A percentile compares a stretch with the other conserved stretches of the same genome.
phyloP scores from a whole-genome alignment of 371 early-diverging fungal genomes.

The Rhizopus sp. region DNA sequence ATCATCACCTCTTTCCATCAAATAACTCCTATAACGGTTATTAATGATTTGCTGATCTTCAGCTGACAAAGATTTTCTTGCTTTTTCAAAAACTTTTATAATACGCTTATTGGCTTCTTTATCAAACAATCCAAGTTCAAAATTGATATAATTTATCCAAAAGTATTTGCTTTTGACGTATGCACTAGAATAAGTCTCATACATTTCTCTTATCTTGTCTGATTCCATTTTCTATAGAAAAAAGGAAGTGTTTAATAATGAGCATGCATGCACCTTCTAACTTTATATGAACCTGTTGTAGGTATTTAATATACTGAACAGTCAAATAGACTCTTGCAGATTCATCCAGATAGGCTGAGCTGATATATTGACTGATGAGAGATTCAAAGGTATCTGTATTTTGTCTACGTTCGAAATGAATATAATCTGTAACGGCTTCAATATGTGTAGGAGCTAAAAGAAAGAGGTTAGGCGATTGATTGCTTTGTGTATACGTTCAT shows the following conservation, averaged over 20 bases:
- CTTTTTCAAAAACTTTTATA: conserved; percentile 45
- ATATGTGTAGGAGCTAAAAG: conserved; percentile 57
- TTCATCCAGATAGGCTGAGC: conserved; percentile 35
- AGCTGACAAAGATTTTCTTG: conserved; percentile 36
- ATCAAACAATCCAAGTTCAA: conserved; percentile 63
- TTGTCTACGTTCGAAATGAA: conserved; percentile 60
- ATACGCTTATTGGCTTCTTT: conserved; percentile 25
- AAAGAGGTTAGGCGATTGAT: background rate
- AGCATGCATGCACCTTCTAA: background rate
- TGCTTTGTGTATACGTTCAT: conserved; percentile 2
- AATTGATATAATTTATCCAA: conserved; percentile 57
- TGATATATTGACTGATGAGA: conserved; percentile 37
- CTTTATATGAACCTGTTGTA: conserved; percentile 29
- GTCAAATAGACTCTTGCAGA: conserved; percentile 50
- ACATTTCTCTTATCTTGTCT: conserved; percentile 51
- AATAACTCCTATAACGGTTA: conserved; percentile 50
- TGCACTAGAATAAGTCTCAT: conserved; percentile 30
- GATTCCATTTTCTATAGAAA: conserved; percentile 29
- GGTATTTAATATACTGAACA: conserved; percentile 47
- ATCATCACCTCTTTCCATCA: conserved; percentile 49
- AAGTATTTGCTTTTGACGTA: conserved; percentile 47
- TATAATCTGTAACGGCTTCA: conserved; percentile 53
- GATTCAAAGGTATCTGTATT: conserved; percentile 41
- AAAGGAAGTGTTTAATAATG: background rate
- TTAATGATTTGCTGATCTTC: conserved; percentile 49